Conservation (phyloP, 345 rosid species). For the Draba incana region DNA sequence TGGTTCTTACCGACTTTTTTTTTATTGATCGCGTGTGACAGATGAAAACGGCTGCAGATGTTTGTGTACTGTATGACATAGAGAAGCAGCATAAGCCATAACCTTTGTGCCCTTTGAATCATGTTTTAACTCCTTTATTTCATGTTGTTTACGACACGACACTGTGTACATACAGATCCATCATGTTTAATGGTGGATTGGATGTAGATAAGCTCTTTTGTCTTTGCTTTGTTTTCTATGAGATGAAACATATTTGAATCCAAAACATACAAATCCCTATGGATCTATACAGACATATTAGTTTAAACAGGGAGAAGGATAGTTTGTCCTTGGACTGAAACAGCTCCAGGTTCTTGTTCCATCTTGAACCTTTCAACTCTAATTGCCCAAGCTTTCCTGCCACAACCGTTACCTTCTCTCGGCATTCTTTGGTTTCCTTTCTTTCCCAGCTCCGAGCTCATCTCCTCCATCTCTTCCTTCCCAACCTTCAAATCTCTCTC, state of each 20-base stretch:
- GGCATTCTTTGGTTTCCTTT: slow-evolving; percentile 52
- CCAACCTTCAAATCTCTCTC: slow-evolving; percentile 42
- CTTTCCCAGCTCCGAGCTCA: slow-evolving; percentile 47
- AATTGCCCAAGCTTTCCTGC: slow-evolving; percentile 46
- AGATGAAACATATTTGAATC: slow-evolving; percentile 20
- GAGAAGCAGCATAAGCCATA: slow-evolving; percentile 60
- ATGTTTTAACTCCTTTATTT: slow-evolving; percentile 14
- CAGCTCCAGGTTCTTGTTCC: slow-evolving; percentile 45
- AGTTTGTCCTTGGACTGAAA: slow-evolving; percentile 42
- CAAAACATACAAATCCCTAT: background rate
- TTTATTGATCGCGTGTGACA: slow-evolving; percentile 39
- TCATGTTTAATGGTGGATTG: slow-evolving; percentile 24
- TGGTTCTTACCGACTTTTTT: slow-evolving; percentile 10
- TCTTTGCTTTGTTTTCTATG: slow-evolving; percentile 18
- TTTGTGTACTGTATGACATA: slow-evolving; percentile 76
- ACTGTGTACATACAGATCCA: slow-evolving; percentile 26
- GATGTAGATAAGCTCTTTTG: slow-evolving; percentile 28
- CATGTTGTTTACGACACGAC: slow-evolving; percentile 21
- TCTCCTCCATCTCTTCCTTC: slow-evolving; percentile 53
- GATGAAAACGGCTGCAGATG: slow-evolving; percentile 98
- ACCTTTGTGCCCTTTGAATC: slow-evolving; percentile 3
- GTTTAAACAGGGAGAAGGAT: slow-evolving; percentile 11
- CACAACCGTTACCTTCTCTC: slow-evolving; percentile 47
- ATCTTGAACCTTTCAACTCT: slow-evolving; percentile 47
- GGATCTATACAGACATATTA: too few relatives aligned